Evolutionary conservation across 176 grass and related monocot genomes (phyloP), one percentile per base, ranked within the genome.

Genomic region (Oryza meyeriana): DNA sequence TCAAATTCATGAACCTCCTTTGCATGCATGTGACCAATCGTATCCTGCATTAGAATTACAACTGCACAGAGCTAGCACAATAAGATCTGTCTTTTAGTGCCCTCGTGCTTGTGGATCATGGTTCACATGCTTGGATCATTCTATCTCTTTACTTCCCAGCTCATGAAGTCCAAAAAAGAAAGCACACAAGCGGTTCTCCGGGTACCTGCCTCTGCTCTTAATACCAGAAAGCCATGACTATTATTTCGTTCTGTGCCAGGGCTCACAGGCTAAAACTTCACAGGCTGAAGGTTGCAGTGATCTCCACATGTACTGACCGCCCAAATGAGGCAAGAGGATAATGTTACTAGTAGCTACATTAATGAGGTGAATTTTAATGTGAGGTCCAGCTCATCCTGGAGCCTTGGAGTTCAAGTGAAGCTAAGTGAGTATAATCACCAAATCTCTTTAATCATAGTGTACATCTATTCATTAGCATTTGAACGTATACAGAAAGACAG

Each of bases 111-210:
- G 33, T 73, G 72, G 83, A 76, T 82, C 77, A 72, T 45, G 66
- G 72, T 82, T 85, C 83, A 86, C 88, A 78, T 89, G 79, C 67
- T 86, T 90, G 61, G 66, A 86, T 86, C 68, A 39, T 74, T 79
- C 68, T 83, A 52, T 48, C 45, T 67, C 55, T n/a, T 31, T 16
- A 16, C 36, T 52, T 74, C 74, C 28, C 47, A 82, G 65, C 36
- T 78, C 68, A 74, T 83, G 73, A 45, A 78, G 61, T 72, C 30
- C 74, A 39, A 29, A 74, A 62, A 50, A 34, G 84, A 79, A 79
- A 75, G 25, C 12, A 40, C 0, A 25, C 38, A 61, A 40, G 26
- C 38, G 75, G 61, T 69, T 74, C 39, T n/a, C 74, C 38, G 68
- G 55, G 68, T 69, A 30, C 61, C 59, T 82, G 36, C 31, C 31